Percentiles rank a stretch among this genome's conserved stretches.
Conservation (phyloP, 176 grass and related monocot species). For the Tillandsia fasciculata region DNA sequence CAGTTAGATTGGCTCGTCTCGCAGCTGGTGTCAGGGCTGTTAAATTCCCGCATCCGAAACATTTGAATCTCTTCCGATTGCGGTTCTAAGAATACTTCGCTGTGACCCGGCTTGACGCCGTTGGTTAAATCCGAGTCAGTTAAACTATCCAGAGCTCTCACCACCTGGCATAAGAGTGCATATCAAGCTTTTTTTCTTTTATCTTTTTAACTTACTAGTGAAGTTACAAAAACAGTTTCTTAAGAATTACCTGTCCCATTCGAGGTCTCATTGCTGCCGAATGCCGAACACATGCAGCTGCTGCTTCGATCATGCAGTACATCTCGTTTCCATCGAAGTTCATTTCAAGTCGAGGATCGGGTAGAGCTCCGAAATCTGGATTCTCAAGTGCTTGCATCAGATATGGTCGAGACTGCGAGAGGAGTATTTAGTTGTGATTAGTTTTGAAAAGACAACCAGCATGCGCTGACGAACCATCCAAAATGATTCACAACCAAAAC, state of each 20-base stretch:
- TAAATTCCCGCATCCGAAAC: slow-evolving; percentile 82
- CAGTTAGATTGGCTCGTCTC: slow-evolving; percentile 61
- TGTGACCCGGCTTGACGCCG: slow-evolving; percentile 69
- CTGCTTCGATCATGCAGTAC: slow-evolving; percentile 82
- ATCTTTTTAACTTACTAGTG: neutral
- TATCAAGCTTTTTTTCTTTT: neutral
- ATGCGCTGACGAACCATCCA: no score
- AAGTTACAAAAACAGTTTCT: neutral
- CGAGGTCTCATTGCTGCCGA: slow-evolving; percentile 79
- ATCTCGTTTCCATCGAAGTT: slow-evolving; percentile 61
- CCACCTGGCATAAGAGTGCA: slow-evolving; percentile 46
- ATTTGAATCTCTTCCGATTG: slow-evolving; percentile 82
- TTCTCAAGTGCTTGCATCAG: slow-evolving; percentile 58
- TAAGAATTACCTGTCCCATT: slow-evolving; percentile 76
- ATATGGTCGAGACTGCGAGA: slow-evolving; percentile 63
- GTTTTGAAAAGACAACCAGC: no score
- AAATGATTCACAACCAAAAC: no score
- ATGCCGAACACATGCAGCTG: slow-evolving; percentile 84
- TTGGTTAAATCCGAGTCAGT: slow-evolving; percentile 83
- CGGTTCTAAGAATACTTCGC: slow-evolving; percentile 73
- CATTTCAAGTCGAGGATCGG: slow-evolving; percentile 66
- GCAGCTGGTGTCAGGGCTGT: slow-evolving; percentile 55
- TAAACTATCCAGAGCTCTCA: slow-evolving; percentile 91
- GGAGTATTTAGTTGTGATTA: slow-evolving; percentile 15
- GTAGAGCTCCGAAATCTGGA: slow-evolving; percentile 53